A percentile compares a stretch with the other conserved stretches of the same genome.
Evolutionary conservation across 495 filamentous ascomycete species (phyloP).

Genomic region (Cercophora newfieldiana): DNA sequence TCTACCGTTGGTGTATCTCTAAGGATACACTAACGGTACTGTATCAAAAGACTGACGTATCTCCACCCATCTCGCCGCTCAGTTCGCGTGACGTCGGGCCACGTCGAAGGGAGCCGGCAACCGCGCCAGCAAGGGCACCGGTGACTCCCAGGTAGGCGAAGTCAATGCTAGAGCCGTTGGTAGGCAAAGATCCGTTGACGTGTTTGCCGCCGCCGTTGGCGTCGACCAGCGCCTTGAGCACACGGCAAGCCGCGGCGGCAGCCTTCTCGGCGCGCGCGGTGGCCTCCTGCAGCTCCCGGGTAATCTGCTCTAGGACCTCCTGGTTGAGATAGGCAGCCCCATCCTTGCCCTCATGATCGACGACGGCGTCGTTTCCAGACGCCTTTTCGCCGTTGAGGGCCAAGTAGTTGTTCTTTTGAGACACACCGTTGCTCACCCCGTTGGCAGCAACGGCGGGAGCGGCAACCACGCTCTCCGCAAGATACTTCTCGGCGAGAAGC

Average conservation of each 20-base stretch:
- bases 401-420: not conserved
- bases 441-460: not conserved
- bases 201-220: slow-evolving; percentile 5
- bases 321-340: not conserved
- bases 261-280: slow-evolving; percentile 42
- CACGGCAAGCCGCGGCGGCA: slow-evolving; percentile 38
- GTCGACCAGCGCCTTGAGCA: slow-evolving; percentile 28
- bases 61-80: slow-evolving; percentile 56
- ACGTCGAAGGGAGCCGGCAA: slow-evolving; percentile 31
- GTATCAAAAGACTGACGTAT: slow-evolving; percentile 37
- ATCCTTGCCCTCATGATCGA: not conserved
- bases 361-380: slow-evolving; percentile 15
- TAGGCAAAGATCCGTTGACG: not conserved
- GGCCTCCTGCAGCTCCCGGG: slow-evolving; percentile 34
- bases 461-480: not conserved
- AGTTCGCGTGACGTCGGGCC: slow-evolving; percentile 51
- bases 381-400: not conserved
- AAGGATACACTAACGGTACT: slow-evolving; percentile 10
- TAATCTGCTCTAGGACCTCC: slow-evolving; percentile 24
- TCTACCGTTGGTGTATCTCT: slow-evolving; percentile 5
- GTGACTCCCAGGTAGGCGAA: not conserved
- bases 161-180: slow-evolving; percentile 8
- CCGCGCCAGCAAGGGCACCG: slow-evolving; percentile 6
- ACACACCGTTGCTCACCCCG: not conserved
- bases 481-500: slow-evolving; percentile 43